Conservation (phyloP, 129 eudicot species). For the Lactuca sativa region DNA sequence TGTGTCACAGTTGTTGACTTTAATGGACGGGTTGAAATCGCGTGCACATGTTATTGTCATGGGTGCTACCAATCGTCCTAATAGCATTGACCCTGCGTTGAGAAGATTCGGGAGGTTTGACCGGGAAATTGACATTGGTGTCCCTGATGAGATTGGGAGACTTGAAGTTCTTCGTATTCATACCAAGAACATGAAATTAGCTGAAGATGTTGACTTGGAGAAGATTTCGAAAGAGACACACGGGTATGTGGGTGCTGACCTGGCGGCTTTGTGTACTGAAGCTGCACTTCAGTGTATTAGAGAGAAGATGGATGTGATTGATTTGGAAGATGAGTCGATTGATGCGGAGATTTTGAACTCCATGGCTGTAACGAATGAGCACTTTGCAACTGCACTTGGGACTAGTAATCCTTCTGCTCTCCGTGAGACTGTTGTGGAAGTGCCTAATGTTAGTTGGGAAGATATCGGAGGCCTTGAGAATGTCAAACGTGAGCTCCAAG, state of each 20-base stretch:
- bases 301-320: conserved; percentile 98
- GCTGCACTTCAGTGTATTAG: conserved; percentile 95
- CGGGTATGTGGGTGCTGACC: conserved; percentile 94
- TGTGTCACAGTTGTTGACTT: conserved; percentile 89
- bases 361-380: conserved; percentile 92
- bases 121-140: conserved; percentile 92
- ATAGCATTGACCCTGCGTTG: conserved; percentile 93
- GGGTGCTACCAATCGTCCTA: conserved; percentile 97
- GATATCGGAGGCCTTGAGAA: conserved; percentile 98
- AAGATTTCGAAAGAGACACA: conserved; percentile 86
- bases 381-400: conserved; percentile 85
- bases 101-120: conserved; percentile 97
- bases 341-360: conserved; percentile 95
- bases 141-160: conserved; percentile 93
- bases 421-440: conserved; percentile 95
- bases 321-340: conserved; percentile 89
- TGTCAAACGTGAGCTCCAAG: conserved; percentile 94
- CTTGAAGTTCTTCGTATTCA: conserved; percentile 94
- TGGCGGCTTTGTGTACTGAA: conserved; percentile 96
- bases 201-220: conserved; percentile 91
- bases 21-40: conserved; percentile 91
- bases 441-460: conserved; percentile 87
- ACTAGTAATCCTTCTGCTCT: conserved; percentile 97
- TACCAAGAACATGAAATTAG: conserved; percentile 94
- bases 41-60: conserved; percentile 97